These are phyloP conservation scores for Epichloe baconii DNA, from an alignment of 2,329 filamentous ascomycete genomes.

Conservation along the genomic window DNA sequence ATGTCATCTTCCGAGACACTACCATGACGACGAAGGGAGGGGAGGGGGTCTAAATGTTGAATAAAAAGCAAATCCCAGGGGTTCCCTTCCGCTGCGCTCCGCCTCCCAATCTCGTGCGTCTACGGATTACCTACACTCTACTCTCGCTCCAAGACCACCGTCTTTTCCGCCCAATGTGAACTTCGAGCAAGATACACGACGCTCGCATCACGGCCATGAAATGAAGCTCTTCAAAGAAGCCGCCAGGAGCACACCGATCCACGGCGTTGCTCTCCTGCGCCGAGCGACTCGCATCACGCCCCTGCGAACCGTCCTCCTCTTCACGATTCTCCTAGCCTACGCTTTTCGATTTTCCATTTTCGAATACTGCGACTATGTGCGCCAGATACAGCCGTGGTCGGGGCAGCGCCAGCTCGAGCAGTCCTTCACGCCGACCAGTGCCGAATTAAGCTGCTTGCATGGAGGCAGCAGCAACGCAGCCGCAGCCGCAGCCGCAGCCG, in stretches of 20 bases:
- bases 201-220: neutral
- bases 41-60: neutral
- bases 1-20: neutral
- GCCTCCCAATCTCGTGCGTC: no score
- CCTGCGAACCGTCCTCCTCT: neutral
- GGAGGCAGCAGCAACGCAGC: neutral
- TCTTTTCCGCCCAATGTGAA: neutral
- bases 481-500: no score
- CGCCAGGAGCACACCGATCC: neutral
- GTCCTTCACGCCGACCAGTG: slow-evolving; percentile 5
- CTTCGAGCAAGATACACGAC: neutral
- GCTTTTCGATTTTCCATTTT: neutral
- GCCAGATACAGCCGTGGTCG: slow-evolving; percentile 5
- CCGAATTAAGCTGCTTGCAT: slow-evolving; percentile 7
- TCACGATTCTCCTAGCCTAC: neutral
- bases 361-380: slow-evolving; percentile 2
- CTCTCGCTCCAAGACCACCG: neutral
- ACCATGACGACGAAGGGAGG: neutral
- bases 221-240: slow-evolving; percentile 2
- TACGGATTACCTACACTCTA: neutral
- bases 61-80: neutral
- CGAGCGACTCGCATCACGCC: neutral
- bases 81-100: neutral
- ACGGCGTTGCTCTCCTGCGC: neutral
- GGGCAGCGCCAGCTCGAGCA: slow-evolving; percentile 7